Percentiles rank a stretch among this genome's conserved stretches.
Conservation (phyloP, 352 stramenopile genomes). For the Pythium scleroteichum region DNA sequence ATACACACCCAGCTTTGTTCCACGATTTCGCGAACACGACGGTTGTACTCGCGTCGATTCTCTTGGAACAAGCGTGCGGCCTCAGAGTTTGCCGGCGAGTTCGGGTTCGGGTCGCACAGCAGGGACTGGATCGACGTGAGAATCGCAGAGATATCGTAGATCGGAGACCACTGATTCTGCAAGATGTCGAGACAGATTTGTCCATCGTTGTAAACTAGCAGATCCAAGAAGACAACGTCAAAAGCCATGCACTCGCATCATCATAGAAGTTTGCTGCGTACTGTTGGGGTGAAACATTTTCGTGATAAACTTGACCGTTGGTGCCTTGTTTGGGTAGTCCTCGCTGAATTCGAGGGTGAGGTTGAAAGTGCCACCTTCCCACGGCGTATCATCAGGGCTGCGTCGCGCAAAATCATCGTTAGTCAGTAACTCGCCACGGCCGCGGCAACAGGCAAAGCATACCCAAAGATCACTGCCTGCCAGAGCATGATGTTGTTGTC, state of each 20-base stretch:
- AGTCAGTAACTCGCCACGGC: too few relatives aligned
- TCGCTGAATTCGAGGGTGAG: constrained; percentile 99
- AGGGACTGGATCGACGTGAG: constrained; percentile 99
- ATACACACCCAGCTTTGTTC: constrained; percentile 97
- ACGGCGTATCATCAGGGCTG: constrained; percentile 98
- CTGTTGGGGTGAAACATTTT: constrained; percentile 99
- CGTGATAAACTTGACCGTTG: constrained; percentile 97
- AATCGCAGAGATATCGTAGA: constrained; percentile 99
- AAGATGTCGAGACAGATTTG: constrained; percentile 99
- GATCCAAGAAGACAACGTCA: not conserved
- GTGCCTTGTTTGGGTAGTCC: constrained; percentile 99
- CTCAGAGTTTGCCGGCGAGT: constrained; percentile 98
- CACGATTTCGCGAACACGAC: constrained; percentile 98
- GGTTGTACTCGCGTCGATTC: constrained; percentile 99
- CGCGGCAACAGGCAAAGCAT: too few relatives aligned
- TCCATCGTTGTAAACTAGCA: constrained; percentile 86
- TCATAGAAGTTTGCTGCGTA: constrained; percentile 27
- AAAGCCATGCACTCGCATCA: not conserved
- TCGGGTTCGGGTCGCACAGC: constrained; percentile 99
- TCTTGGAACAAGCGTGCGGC: constrained; percentile 97
- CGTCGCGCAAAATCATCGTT: too few relatives aligned
- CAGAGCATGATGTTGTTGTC: constrained; percentile 99
- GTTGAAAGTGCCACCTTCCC: constrained; percentile 98
- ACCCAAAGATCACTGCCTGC: constrained; percentile 92
- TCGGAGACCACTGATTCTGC: constrained; percentile 99